Evolutionary conservation across 2,329 filamentous ascomycete genomes (phyloP).

Genomic region (Magnaporthiopsis incrustans): DNA sequence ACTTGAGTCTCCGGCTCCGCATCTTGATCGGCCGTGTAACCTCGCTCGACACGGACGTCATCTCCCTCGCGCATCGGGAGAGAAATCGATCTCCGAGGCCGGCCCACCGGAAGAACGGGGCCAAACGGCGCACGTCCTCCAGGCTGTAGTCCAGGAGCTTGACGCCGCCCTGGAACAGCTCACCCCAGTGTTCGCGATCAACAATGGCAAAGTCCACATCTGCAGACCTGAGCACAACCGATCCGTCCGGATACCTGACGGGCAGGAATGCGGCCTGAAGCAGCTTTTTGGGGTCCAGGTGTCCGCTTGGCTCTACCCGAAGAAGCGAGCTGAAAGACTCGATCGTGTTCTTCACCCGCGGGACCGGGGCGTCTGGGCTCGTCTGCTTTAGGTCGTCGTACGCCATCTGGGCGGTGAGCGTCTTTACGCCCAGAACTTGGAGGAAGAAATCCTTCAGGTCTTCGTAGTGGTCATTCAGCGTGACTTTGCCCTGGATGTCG

Average conservation of each 20-base stretch:
- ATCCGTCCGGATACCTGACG: constrained; percentile 14
- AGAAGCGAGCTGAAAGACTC: constrained; percentile 26
- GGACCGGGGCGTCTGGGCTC: constrained; percentile 7
- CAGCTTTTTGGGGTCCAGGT: too few species aligned
- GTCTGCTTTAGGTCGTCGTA: constrained; percentile 21
- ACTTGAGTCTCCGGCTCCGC: constrained; percentile 19
- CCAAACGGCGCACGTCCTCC: constrained; percentile 22
- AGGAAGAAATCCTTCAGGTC: constrained; percentile 12
- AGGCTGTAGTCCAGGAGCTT: constrained; percentile 28
- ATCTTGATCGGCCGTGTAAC: constrained; percentile 14
- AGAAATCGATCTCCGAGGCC: constrained; percentile 23
- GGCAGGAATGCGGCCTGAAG: constrained; percentile 16
- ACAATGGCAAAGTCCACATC: constrained; percentile 23
- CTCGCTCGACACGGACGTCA: constrained; percentile 19
- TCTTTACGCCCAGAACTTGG: constrained; percentile 19
- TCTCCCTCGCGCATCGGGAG: constrained; percentile 24
- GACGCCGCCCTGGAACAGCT: constrained; percentile 19
- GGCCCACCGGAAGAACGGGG: constrained; percentile 26
- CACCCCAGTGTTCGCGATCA: constrained; percentile 22
- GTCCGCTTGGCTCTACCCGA: background rate
- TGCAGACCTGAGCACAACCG: constrained; percentile 9
- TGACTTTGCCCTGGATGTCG: constrained; percentile 8
- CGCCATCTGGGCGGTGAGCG: constrained; percentile 22
- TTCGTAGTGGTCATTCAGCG: constrained; percentile 12
- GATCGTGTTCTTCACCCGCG: constrained; percentile 23